Evolutionary conservation across 164 flowering plant genomes (phyloP).

Genomic region (Brasenia schreberi): DNA sequence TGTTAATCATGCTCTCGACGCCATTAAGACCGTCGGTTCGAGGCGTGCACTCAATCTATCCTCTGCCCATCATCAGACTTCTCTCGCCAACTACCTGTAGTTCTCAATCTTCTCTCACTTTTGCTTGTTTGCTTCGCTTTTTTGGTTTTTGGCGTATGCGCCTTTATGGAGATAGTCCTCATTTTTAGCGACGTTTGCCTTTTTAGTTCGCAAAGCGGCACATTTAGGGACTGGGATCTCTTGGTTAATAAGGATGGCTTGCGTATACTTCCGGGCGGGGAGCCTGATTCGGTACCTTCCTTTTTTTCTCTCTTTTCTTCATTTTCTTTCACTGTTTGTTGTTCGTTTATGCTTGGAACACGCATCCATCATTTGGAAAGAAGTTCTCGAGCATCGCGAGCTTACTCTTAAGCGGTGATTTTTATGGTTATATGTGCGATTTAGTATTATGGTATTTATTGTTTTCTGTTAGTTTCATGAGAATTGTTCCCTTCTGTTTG

Average conservation of each 20-base stretch:
- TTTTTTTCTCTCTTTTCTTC: neutral
- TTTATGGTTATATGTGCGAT: too few relatives aligned
- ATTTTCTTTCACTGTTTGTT: neutral
- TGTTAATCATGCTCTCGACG: neutral
- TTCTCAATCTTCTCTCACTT: neutral
- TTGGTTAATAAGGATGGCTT: conserved; percentile 82
- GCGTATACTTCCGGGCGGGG: conserved; percentile 52
- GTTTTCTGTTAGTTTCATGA: too few relatives aligned
- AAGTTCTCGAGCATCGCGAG: too few relatives aligned
- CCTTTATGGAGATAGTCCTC: neutral
- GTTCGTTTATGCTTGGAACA: too few relatives aligned
- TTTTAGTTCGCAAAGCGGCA: conserved; percentile 71
- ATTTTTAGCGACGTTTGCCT: neutral
- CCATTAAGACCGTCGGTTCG: conserved; percentile 10
- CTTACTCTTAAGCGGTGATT: too few relatives aligned
- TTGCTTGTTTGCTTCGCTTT: neutral
- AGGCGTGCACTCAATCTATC: conserved; percentile 10
- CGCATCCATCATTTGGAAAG: too few relatives aligned
- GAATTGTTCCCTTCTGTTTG: too few relatives aligned
- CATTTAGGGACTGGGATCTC: conserved; percentile 87
- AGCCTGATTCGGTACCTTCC: conserved; percentile 37
- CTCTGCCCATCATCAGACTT: conserved; percentile 8
- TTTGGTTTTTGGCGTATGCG: neutral
- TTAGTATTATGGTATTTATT: too few relatives aligned
- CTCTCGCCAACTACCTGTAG: conserved; percentile 64